Conservation (phyloP, 257 asterid genomes). For the Gynochthodes officinalis region DNA sequence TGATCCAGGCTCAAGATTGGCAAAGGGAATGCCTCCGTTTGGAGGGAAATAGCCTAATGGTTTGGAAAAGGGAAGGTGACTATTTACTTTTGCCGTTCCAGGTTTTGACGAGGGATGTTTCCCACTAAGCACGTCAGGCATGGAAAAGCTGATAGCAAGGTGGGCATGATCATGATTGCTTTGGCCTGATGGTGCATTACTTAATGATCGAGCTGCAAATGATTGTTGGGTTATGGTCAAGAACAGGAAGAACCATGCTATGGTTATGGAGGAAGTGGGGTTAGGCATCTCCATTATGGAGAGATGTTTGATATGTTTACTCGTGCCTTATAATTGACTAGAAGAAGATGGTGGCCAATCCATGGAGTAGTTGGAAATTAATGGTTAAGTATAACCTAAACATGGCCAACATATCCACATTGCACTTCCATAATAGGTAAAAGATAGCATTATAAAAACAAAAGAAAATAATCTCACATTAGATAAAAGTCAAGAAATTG, state of each 20-base stretch:
- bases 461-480: too few relatives aligned
- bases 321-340: not conserved
- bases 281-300: slow-evolving; percentile 6
- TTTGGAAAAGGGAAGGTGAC: slow-evolving; percentile 32
- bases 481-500: too few relatives aligned
- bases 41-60: slow-evolving; percentile 33
- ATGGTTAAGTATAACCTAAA: not conserved
- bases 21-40: slow-evolving; percentile 19
- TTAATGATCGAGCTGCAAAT: slow-evolving; percentile 28
- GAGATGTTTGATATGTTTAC: not conserved
- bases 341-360: not conserved
- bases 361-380: not conserved
- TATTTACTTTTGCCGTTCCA: slow-evolving; percentile 14
- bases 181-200: slow-evolving; percentile 3
- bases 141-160: slow-evolving; percentile 20
- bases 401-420: slow-evolving; percentile 12
- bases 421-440: too few relatives aligned
- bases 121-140: slow-evolving; percentile 23
- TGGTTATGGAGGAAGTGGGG: not conserved
- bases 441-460: too few relatives aligned
- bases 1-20: not conserved
- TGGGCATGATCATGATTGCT: not conserved
- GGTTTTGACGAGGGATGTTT: slow-evolving; percentile 17
- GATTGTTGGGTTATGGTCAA: slow-evolving; percentile 19
- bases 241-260: slow-evolving; percentile 17